These are phyloP conservation scores for Coemansia sp. DNA, from an alignment of 192 early-diverging fungal species.

Conservation along the genomic window DNA sequence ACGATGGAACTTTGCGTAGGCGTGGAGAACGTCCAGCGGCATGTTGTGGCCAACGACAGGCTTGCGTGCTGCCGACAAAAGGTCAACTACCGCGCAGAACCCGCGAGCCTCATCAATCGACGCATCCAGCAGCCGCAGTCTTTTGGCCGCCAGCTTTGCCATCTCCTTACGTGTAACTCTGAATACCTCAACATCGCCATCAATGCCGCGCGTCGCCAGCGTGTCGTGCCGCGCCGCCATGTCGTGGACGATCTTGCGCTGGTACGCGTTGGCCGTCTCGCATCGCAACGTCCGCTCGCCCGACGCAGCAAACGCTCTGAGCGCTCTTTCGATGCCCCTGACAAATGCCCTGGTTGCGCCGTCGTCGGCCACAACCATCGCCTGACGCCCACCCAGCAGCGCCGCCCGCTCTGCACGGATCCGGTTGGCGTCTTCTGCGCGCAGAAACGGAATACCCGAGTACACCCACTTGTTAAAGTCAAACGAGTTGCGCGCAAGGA, in stretches of 20 bases:
- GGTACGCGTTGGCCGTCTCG: slow-evolving; percentile 60
- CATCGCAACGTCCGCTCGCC: slow-evolving; percentile 13
- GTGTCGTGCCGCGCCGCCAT: slow-evolving; percentile 58
- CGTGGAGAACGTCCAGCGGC: slow-evolving; percentile 83
- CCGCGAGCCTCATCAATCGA: slow-evolving; percentile 60
- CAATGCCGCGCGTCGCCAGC: slow-evolving; percentile 39
- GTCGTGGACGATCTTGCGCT: slow-evolving; percentile 77
- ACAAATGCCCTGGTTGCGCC: slow-evolving; percentile 18
- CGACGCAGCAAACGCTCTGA: slow-evolving; percentile 21
- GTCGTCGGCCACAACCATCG: slow-evolving; percentile 18
- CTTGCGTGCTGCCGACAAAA: slow-evolving; percentile 65
- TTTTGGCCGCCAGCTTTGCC: slow-evolving; percentile 17
- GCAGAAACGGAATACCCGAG: slow-evolving; percentile 72
- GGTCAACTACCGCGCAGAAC: slow-evolving; percentile 80
- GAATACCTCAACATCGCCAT: slow-evolving; percentile 45
- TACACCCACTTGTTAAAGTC: slow-evolving; percentile 90
- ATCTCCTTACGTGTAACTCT: slow-evolving; percentile 43
- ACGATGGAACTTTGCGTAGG: slow-evolving; percentile 71
- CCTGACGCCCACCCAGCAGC: slow-evolving; percentile 25
- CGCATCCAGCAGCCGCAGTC: slow-evolving; percentile 32
- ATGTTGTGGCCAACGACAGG: slow-evolving; percentile 91
- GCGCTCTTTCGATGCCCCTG: slow-evolving; percentile 18
- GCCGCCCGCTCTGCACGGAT: slow-evolving; percentile 22
- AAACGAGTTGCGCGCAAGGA: slow-evolving; percentile 74
- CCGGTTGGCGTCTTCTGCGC: slow-evolving; percentile 19